phyloP scores from a whole-genome alignment of 129 eudicot genomes.

The Helianthus tuberosus region DNA sequence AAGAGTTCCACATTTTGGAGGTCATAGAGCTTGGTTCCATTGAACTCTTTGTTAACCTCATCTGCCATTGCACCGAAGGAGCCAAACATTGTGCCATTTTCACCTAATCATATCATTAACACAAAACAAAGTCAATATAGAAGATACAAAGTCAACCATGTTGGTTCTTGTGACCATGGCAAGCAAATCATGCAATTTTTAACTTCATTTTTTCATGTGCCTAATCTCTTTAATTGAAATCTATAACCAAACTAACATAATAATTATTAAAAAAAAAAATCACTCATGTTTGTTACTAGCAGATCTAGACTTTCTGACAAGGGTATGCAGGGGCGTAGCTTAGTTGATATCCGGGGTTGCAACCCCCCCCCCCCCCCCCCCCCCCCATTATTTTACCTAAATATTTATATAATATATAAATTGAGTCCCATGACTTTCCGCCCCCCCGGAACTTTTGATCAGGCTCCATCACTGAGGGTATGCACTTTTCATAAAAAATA shows the following conservation, averaged over 20 bases:
- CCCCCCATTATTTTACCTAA: no score
- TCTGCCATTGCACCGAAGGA: slow-evolving; percentile 95
- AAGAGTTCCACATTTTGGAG: slow-evolving; percentile 70
- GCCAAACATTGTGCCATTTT: slow-evolving; percentile 95
- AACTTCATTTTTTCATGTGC: not conserved
- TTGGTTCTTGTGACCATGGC: slow-evolving; percentile 1
- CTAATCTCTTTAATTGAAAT: not conserved
- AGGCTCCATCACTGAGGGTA: no score
- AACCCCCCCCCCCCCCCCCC: no score
- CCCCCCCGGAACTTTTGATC: no score
- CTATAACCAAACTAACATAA: slow-evolving; percentile 11
- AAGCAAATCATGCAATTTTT: no score
- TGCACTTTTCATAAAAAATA: not conserved
- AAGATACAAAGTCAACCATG: slow-evolving; percentile 7
- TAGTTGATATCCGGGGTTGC: no score
- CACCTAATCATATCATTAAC: slow-evolving; percentile 31
- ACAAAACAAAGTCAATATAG: slow-evolving; percentile 20
- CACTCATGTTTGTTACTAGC: not conserved
- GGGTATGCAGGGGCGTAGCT: no score
- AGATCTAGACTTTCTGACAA: not conserved
- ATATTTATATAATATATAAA: no score
- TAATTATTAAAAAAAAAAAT: not conserved
- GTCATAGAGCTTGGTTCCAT: slow-evolving; percentile 55
- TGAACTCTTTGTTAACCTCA: slow-evolving; percentile 55
- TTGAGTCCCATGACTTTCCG: no score